These are phyloP conservation scores for Colletotrichum navitas DNA, from an alignment of 2,329 filamentous ascomycete genomes.

Conservation along the genomic window DNA sequence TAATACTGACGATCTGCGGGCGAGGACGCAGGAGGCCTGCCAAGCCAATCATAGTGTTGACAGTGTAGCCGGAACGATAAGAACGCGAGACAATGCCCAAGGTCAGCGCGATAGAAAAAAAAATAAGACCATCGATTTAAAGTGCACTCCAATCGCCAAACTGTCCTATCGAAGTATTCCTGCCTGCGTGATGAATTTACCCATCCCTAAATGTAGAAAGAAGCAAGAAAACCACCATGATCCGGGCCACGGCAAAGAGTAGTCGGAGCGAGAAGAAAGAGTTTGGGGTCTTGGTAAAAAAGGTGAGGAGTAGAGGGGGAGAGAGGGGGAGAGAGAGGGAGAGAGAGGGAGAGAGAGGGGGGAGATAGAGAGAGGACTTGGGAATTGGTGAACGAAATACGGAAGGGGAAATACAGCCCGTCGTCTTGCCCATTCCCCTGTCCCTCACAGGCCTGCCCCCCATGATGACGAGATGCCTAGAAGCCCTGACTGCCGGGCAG, in stretches of 20 bases:
- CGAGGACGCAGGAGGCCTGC: constrained; percentile 4
- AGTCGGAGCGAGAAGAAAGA: constrained; percentile 38
- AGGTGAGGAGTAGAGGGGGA: not conserved
- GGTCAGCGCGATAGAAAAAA: constrained; percentile 28
- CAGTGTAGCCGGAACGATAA: constrained; percentile 4
- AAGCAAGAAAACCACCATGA: constrained; percentile 43
- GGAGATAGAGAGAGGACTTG: constrained; percentile 28
- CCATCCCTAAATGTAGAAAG: constrained; percentile 50
- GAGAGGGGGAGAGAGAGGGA: not conserved
- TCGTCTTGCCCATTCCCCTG: constrained; percentile 27
- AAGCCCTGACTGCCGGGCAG: constrained; percentile 31
- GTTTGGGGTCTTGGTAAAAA: constrained; percentile 17
- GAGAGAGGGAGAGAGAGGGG: constrained; percentile 21
- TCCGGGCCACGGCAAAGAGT: constrained; percentile 42
- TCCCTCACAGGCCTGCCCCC: constrained; percentile 8
- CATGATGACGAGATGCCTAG: constrained; percentile 20
- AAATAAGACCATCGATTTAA: constrained; percentile 52
- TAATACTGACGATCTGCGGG: constrained; percentile 24
- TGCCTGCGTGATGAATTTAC: constrained; percentile 54
- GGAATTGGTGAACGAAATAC: constrained; percentile 31
- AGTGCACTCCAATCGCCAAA: constrained; percentile 66
- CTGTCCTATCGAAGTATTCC: constrained; percentile 61
- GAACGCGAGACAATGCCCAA: not conserved
- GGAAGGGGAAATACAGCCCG: constrained; percentile 38
- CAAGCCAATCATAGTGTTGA: constrained; percentile 12